phyloP scores from a whole-genome alignment of 1,284 basidiomycete species.

The Leccinum subfulvum region DNA sequence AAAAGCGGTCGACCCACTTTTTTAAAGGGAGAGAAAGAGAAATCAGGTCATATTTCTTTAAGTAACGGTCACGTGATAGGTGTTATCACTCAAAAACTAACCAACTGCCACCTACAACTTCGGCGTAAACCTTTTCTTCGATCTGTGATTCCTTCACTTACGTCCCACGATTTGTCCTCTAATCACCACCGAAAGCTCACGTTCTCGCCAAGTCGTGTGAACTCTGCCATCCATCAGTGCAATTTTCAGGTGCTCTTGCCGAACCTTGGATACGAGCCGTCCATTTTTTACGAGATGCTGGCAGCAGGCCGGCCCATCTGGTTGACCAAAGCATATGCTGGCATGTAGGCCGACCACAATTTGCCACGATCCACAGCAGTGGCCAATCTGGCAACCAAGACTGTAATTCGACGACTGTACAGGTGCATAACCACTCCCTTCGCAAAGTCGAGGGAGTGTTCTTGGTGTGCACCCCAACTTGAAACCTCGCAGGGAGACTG shows the following conservation, averaged over 20 bases:
- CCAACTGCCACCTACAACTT: too few species aligned
- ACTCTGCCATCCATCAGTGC: neutral
- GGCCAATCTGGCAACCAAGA: neutral
- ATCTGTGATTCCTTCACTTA: neutral
- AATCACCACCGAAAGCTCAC: neutral
- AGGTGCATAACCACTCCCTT: neutral
- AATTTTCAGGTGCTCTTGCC: neutral
- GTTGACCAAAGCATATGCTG: neutral
- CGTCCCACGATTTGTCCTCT: neutral
- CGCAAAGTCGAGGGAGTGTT: neutral
- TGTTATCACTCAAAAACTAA: too few species aligned
- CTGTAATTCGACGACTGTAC: neutral
- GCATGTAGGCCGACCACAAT: neutral
- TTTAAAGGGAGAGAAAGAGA: constrained; percentile 10
- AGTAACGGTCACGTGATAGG: constrained; percentile 10
- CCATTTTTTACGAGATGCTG: too few species aligned
- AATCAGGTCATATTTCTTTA: constrained; percentile 22
- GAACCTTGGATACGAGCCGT: neutral
- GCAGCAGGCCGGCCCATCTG: too few species aligned
- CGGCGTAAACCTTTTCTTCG: neutral
- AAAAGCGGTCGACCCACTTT: constrained; percentile 13
- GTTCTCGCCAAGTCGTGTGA: too few species aligned
- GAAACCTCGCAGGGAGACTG: neutral
- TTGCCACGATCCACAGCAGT: neutral
- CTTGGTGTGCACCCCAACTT: neutral